Base-by-base conservation (phyloP, 257 asterid genomes). In the Solanum okadae region DNA sequence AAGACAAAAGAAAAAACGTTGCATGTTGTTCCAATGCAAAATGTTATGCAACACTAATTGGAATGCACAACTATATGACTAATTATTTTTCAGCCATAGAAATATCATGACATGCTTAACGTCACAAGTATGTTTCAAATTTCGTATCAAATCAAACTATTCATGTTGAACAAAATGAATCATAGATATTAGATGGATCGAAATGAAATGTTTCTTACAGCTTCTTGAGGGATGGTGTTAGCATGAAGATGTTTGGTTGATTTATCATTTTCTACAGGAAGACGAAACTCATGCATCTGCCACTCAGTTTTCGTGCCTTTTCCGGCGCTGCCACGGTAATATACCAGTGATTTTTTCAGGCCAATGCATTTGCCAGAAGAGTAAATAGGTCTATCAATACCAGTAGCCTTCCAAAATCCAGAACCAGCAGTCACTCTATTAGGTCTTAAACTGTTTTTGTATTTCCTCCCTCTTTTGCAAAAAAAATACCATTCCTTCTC, bases 401-500 rank as follows among this genome's bases (percentile, higher is more conserved):
- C 85, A 42, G 85, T 78, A 0, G 85, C 85, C 0, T 78, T 78
- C 85, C 85, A 78, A 38, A 78, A 78, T 78, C 85, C 85, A 78
- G 85, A 78, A 78, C 85, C 85, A 15, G 25, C 65, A 16, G 85
- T 78, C 3, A 78, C 85, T 78, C 85, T 78, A 0, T 78, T 78
- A 42, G 85, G 85, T 78, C 89, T 79, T 9, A 42, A 12, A 4
- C 89, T 87, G 59, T 87, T 87, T 40, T 73, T 87, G 87, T 87
- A 87, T 87, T 87, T 87, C 65, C 89, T 87, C 0, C 89, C 87
- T 34, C 89, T 87, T 79, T 87, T 87, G 83, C 89, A 87, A 25
- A 37, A 87, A 35, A 78, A 87, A 68, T 87, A 87, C 87, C 87
- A 87, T 85, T 87, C 89, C 35, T 63, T 87, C 10, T 79, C 89